phyloP scores from a whole-genome alignment of 2,329 filamentous ascomycete species.

The Botrytis byssoidea region DNA sequence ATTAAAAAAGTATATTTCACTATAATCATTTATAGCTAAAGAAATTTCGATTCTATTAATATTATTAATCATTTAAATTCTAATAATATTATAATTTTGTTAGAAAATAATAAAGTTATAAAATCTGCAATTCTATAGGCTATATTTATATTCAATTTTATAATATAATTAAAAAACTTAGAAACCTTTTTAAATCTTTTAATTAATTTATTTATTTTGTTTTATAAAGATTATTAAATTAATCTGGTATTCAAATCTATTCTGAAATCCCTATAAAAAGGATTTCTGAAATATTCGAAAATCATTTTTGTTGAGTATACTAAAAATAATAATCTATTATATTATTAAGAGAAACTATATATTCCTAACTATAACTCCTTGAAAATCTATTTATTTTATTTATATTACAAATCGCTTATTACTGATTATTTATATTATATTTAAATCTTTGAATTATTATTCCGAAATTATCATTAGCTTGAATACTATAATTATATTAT shows the following conservation, averaged over 20 bases:
- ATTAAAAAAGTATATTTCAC: fast-evolving
- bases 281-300: fast-evolving
- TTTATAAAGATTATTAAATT: fast-evolving
- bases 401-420: fast-evolving
- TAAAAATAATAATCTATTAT: too few species aligned
- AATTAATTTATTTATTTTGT: fast-evolving
- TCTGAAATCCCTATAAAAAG: too few species aligned
- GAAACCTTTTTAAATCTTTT: too few species aligned
- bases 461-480: too few species aligned
- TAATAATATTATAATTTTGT: too few species aligned
- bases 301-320: fast-evolving
- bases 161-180: fast-evolving
- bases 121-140: fast-evolving
- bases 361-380: fast-evolving
- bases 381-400: fast-evolving
- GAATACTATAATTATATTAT: too few species aligned
- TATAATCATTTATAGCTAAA: too few species aligned
- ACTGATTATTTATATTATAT: fast-evolving
- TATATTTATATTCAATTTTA: fast-evolving
- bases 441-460: fast-evolving
- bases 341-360: too few species aligned
- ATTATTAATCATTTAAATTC: too few species aligned
- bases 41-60: fast-evolving
- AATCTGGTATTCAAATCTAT: fast-evolving
- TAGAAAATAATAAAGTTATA: too few species aligned